A percentile compares a stretch with the other conserved stretches of the same genome.
Conservation (phyloP, 805 yeast genomes). For the Zygosaccharomyces siamensis region DNA sequence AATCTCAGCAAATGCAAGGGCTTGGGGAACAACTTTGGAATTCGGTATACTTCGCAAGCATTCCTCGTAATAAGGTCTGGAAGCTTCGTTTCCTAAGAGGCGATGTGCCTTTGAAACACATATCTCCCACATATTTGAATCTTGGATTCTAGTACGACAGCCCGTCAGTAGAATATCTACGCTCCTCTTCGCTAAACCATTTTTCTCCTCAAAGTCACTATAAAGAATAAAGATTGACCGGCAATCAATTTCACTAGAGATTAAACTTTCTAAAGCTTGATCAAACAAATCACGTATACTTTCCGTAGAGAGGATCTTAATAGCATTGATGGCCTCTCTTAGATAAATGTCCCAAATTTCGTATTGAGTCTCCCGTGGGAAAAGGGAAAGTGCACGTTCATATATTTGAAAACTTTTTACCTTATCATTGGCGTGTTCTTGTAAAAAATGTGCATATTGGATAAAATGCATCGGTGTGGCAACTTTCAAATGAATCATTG, state of each 20-base stretch:
- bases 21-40: slow-evolving; percentile 39
- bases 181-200: slow-evolving; percentile 49
- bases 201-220: slow-evolving; percentile 54
- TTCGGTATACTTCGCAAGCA: slow-evolving; percentile 49
- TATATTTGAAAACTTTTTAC: slow-evolving; percentile 51
- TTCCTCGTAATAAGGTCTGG: slow-evolving; percentile 47
- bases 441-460: slow-evolving; percentile 60
- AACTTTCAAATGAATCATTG: slow-evolving; percentile 51
- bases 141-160: slow-evolving; percentile 21
- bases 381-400: slow-evolving; percentile 62
- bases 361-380: slow-evolving; percentile 49
- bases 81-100: slow-evolving; percentile 39
- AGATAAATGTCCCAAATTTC: slow-evolving; percentile 73
- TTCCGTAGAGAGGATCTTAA: slow-evolving; percentile 38
- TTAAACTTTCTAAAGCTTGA: slow-evolving; percentile 51
- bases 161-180: slow-evolving; percentile 45
- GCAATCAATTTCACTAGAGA: slow-evolving; percentile 37
- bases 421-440: slow-evolving; percentile 38
- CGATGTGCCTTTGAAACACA: slow-evolving; percentile 40
- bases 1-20: slow-evolving; percentile 50
- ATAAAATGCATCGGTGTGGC: slow-evolving; percentile 65
- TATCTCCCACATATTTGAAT: slow-evolving; percentile 37
- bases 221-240: slow-evolving; percentile 51
- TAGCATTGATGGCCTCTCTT: slow-evolving; percentile 41
- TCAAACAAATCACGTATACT: slow-evolving; percentile 72